Evolutionary conservation across 2,329 filamentous ascomycete genomes (phyloP), one percentile per base, ranked within the genome.

Genomic region (Endoconidiophora polonica): DNA sequence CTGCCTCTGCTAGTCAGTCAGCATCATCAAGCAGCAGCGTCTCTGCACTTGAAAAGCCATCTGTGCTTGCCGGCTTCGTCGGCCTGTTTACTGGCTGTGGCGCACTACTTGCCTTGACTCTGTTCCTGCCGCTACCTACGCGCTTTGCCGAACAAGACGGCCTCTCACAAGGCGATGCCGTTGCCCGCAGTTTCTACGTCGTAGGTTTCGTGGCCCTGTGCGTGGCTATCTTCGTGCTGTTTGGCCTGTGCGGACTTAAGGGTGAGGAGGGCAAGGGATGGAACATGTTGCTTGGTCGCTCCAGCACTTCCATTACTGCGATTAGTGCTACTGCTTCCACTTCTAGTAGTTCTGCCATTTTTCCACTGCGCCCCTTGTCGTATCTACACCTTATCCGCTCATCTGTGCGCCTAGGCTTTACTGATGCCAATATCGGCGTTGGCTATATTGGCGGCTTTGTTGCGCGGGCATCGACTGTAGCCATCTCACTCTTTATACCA

Each of bases 371-470:
- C 22, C 47, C 61, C 55, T 62, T 77, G 0, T 74, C 77, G 0
- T 81, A 77, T 58, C 69, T 71, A 53, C 66, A 74, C 55, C 72
- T 83, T 49, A 66, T 86, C 47, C 66, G 73, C 55, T 68, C 78
- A 54, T 73, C 83, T 36, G 62, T 88, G 57, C 57, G 77, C 5
- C 72, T 94, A 9, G 88, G 83, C 12, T 77, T 86, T 58, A 77
- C 70, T 6, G 84, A 93, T 60, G 72, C 78, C 7, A 76, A 83
- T 57, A 94, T 98, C 54, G 81, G 79, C 16, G 72, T 96, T 0
- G 90, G 84, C 24, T 98, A 96, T 59, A 68, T 96, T 0, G 91
- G 90, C 55, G 91, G 91, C 1, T 95, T 96, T 59, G 90, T 98
- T 2, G 90, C 88, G 7, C 79, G 91, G 50, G 88, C 91, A 5